phyloP scores from a whole-genome alignment of 75 land plant species.

The Pseudotsuga menziesii region DNA sequence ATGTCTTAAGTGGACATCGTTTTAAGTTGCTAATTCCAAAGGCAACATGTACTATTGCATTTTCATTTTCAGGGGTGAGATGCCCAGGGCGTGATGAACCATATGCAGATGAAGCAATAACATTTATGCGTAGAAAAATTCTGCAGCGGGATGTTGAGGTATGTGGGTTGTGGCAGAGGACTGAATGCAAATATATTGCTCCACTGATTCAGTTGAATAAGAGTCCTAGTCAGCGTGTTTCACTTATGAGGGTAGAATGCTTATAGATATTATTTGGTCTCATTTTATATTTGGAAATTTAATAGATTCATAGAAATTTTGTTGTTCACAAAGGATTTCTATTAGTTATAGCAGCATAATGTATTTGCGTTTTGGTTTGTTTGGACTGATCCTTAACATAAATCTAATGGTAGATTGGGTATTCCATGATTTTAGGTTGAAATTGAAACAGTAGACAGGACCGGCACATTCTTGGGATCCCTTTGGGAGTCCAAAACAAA shows the following conservation, averaged over 20 bases:
- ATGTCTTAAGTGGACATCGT: constrained; percentile 96
- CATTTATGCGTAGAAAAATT: constrained; percentile 88
- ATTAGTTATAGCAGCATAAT: neutral
- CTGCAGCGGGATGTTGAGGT: constrained; percentile 99
- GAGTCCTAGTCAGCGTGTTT: neutral
- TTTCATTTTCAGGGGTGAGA: constrained; percentile 92
- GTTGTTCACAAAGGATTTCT: neutral
- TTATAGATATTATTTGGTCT: neutral
- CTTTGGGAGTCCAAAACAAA: constrained; percentile 85
- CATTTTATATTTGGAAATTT: neutral
- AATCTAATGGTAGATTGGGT: neutral
- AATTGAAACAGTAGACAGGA: constrained; percentile 88
- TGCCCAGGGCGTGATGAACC: constrained; percentile 95
- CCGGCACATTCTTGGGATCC: constrained; percentile 92
- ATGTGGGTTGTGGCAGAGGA: neutral
- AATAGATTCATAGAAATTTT: neutral
- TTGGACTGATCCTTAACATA: neutral
- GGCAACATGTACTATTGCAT: constrained; percentile 88
- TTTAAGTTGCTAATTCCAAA: constrained; percentile 86
- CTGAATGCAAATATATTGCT: neutral
- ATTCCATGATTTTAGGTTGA: constrained; percentile 57
- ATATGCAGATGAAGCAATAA: constrained; percentile 90
- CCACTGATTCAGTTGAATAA: neutral
- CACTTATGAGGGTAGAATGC: neutral
- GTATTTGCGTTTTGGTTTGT: neutral